These are phyloP conservation scores for Penicillium parvum DNA, from an alignment of 495 filamentous ascomycete genomes.

Conservation along the genomic window DNA sequence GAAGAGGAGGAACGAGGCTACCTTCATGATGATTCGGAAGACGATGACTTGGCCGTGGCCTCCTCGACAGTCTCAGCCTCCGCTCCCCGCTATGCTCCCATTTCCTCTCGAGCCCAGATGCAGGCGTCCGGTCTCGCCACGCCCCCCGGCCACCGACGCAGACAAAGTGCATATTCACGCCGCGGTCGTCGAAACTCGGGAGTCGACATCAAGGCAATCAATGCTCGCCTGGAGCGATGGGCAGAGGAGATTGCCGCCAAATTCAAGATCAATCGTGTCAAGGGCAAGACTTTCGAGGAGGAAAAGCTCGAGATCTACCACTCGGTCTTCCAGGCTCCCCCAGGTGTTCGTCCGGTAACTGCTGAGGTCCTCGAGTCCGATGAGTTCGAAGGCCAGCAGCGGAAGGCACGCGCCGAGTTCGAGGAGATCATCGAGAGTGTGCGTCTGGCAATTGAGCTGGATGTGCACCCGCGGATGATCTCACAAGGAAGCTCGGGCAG, in stretches of 20 bases:
- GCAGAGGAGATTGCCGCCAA: slow-evolving; percentile 97
- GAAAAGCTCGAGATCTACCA: slow-evolving; percentile 93
- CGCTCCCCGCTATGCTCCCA: slow-evolving; percentile 65
- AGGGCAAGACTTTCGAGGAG: slow-evolving; percentile 71
- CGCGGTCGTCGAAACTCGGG: slow-evolving; percentile 74
- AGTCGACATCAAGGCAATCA: slow-evolving; percentile 98
- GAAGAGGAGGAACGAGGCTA: slow-evolving; percentile 66
- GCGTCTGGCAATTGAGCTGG: slow-evolving; percentile 80
- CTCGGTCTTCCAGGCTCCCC: slow-evolving; percentile 90
- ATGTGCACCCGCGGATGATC: slow-evolving; percentile 91
- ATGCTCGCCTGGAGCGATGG: slow-evolving; percentile 92
- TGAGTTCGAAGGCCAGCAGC: slow-evolving; percentile 46
- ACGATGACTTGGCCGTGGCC: slow-evolving; percentile 52
- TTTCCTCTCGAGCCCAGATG: slow-evolving; percentile 50
- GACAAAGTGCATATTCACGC: slow-evolving; percentile 45
- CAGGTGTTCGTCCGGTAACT: slow-evolving; percentile 72
- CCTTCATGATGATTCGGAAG: slow-evolving; percentile 67
- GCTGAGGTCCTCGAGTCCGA: slow-evolving; percentile 66
- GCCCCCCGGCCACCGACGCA: slow-evolving; percentile 40
- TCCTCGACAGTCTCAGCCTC: slow-evolving; percentile 58
- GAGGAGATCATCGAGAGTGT: slow-evolving; percentile 90
- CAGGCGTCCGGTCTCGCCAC: slow-evolving; percentile 38
- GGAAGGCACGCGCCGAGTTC: slow-evolving; percentile 74
- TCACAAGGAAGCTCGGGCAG: slow-evolving; percentile 94
- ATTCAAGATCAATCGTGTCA: slow-evolving; percentile 82